Percentiles rank a stretch among this genome's conserved stretches.
Conservation (phyloP, 495 filamentous ascomycete genomes). For the Aspergillus indologenus region DNA sequence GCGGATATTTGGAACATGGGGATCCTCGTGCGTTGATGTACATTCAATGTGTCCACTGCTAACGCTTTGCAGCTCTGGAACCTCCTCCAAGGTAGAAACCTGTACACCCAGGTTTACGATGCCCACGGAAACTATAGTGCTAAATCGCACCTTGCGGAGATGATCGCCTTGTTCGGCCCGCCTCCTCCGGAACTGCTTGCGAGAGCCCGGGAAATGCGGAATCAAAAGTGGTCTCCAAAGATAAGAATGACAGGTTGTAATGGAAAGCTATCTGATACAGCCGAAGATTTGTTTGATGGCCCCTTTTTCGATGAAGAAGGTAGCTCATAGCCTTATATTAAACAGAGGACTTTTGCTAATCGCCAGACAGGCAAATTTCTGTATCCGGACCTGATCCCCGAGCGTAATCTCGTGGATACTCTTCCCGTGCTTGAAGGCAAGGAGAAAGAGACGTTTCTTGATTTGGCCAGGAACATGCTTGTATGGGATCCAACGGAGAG, state of each 20-base stretch:
- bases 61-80: slow-evolving; percentile 44
- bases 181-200: slow-evolving; percentile 42
- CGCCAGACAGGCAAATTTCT: slow-evolving; percentile 31
- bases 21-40: slow-evolving; percentile 41
- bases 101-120: slow-evolving; percentile 42
- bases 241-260: slow-evolving; percentile 8
- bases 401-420: slow-evolving; percentile 32
- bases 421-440: slow-evolving; percentile 32
- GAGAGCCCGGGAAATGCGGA: slow-evolving; percentile 31
- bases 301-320: slow-evolving; percentile 39
- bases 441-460: slow-evolving; percentile 42
- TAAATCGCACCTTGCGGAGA: slow-evolving; percentile 42
- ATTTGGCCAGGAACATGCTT: slow-evolving; percentile 42
- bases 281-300: slow-evolving; percentile 37
- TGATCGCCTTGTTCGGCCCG: slow-evolving; percentile 46
- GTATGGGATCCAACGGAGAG: slow-evolving; percentile 33
- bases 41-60: slow-evolving; percentile 26
- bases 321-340: slow-evolving; percentile 2
- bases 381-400: slow-evolving; percentile 33
- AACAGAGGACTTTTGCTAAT: slow-evolving; percentile 14
- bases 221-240: not conserved
- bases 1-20: slow-evolving; percentile 50
- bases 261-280: slow-evolving; percentile 32
- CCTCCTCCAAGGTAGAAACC: slow-evolving; percentile 45
- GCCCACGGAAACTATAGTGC: slow-evolving; percentile 32